Evolutionary conservation across 2,329 filamentous ascomycete species (phyloP).

Genomic region (Seiridium unicorne): DNA sequence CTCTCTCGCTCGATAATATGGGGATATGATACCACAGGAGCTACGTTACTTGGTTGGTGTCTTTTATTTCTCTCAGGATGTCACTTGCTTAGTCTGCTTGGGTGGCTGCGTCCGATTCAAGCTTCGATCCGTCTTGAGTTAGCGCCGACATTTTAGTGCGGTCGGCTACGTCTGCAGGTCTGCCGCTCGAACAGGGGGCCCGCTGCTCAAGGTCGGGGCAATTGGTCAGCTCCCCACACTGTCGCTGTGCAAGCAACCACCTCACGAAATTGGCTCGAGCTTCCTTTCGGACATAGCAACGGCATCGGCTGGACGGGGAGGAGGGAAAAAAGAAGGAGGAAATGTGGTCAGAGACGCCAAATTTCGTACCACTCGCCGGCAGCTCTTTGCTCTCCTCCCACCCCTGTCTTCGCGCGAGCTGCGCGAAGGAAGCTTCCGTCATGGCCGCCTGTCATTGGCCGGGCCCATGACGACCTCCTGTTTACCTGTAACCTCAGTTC

Average conservation of each 20-base stretch:
- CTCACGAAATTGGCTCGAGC: constrained; percentile 3
- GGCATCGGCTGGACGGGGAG: not conserved
- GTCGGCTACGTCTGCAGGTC: not conserved
- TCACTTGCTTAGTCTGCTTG: too few species aligned
- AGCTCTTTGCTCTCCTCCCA: not conserved
- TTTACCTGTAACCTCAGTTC: constrained; percentile 24
- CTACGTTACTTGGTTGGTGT: too few species aligned
- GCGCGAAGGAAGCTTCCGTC: constrained; percentile 18
- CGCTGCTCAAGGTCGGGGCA: not conserved
- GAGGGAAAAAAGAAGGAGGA: not conserved
- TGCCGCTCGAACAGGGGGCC: not conserved
- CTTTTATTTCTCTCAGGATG: too few species aligned
- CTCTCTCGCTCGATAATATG: too few species aligned
- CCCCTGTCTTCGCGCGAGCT: constrained; percentile 7
- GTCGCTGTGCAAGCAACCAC: not conserved
- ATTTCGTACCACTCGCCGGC: not conserved
- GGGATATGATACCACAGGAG: too few species aligned
- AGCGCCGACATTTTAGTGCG: too few species aligned
- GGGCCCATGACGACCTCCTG: constrained; percentile 24
- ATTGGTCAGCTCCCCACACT: not conserved
- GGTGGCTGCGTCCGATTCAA: too few species aligned
- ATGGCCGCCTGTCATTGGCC: constrained; percentile 20
- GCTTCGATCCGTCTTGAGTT: too few species aligned
- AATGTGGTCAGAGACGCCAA: not conserved
- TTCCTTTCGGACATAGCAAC: constrained; percentile 4